Evolutionary conservation across 148 eudicot species (phyloP), one percentile per base, ranked within the genome.

Genomic region (Chenopodium quinoa): DNA sequence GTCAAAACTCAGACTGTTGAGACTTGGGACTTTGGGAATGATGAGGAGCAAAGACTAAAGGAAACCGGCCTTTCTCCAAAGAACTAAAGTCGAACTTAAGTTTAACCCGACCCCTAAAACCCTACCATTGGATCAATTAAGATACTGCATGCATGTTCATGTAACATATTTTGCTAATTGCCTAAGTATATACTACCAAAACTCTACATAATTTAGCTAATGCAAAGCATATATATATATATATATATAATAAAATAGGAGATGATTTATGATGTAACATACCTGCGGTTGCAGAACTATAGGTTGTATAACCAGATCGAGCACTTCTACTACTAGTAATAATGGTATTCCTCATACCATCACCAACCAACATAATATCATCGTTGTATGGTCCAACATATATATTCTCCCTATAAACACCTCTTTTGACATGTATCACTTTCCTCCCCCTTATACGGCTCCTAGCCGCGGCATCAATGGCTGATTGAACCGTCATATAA

Each of bases 211-310:
- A 50, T 50, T 5, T 56, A 4, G 17, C 17, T 56, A 23, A 64
- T 9, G 25, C 11, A 64, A 78, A n/a, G 60, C 60, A 56, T 54
- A 23, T 23, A 23, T 23, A 23, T 23, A 23, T 23, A 23, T 23
- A 23, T 23, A 23, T 23, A 23, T 23, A 29, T 16, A 8, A 1
- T 11, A 34, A 12, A 17, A 12, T 47, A 32, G 20, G 54, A 50
- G 22, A 58, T 65, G 65, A 44, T 46, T 76, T 17, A 32, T 22
- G 47, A 22, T 56, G 17, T 32, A 73, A 23, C 19, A 23, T 88
- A 93, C 97, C 95, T 58, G 89, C 93, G 19, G 97, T 93, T 16
- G 97, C 92, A 69, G 92, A 85, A 75, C 85, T 92, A 71, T 88
- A 91, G 9, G 95, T 92, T 14, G 91, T 88, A 81, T 85, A 93